A percentile compares a stretch with the other conserved stretches of the same genome.
phyloP scores from a whole-genome alignment of 2,329 filamentous ascomycete genomes.

The Ophiocordyceps robertsii region DNA sequence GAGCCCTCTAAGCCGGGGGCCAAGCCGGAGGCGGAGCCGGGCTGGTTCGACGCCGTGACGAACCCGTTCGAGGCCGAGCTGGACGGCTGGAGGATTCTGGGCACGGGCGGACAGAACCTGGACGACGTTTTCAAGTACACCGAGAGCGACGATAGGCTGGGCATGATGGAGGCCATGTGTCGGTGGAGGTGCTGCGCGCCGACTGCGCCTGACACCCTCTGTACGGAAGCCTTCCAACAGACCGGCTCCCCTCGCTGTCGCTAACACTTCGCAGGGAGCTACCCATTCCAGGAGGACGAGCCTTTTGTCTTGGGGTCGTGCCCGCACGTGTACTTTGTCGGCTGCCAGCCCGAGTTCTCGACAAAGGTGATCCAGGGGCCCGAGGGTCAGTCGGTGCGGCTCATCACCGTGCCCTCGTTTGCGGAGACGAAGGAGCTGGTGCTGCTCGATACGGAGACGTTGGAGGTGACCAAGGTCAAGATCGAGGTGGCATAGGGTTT shows the following conservation, averaged over 20 bases:
- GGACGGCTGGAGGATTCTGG: conserved; percentile 78
- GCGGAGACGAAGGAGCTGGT: conserved; percentile 65
- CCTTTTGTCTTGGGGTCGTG: conserved; percentile 76
- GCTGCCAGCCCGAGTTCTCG: conserved; percentile 68
- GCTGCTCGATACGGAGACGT: conserved; percentile 70
- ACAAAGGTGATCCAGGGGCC: conserved; percentile 55
- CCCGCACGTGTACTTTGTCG: conserved; percentile 84
- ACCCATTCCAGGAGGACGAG: conserved; percentile 89
- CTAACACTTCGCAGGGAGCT: conserved; percentile 52
- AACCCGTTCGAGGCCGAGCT: conserved; percentile 90
- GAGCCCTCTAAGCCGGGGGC: conserved; percentile 19
- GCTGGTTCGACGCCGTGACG: conserved; percentile 80
- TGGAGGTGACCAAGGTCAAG: conserved; percentile 63
- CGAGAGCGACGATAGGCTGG: conserved; percentile 59
- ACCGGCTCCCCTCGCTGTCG: conserved; percentile 8
- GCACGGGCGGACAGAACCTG: conserved; percentile 82
- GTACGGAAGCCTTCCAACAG: conserved; percentile 27
- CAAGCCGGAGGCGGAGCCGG: conserved; percentile 25
- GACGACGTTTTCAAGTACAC: conserved; percentile 92
- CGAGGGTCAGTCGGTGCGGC: conserved; percentile 55
- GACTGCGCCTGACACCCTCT: conserved; percentile 89
- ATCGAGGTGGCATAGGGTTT: conserved; percentile 19
- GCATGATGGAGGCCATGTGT: conserved; percentile 90
- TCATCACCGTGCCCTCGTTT: conserved; percentile 79
- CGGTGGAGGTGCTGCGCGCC: conserved; percentile 85